Base-by-base conservation (phyloP, 2,329 filamentous ascomycete genomes). In the Setomelanomma holmii region DNA sequence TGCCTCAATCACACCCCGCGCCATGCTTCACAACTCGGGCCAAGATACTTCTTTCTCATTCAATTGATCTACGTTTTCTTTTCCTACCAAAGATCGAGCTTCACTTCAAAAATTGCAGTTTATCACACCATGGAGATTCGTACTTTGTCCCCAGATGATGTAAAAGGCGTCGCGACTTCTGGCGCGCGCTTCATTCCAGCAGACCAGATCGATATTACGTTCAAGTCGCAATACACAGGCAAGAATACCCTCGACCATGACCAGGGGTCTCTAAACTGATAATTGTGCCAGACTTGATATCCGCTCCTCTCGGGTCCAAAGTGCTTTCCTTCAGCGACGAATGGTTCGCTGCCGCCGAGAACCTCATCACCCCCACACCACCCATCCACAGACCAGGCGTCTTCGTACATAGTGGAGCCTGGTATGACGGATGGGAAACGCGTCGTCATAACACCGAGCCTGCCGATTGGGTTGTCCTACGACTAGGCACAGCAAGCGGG, bases 381-480 rank as follows among this genome's bases (percentile, higher is more conserved):
- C 81, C 84, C 3, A 75, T 86, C 59, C 81, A 80, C 58, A 82
- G 80, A 51, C 80, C 82, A 0, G 84, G 84, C 44, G 78, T 84
- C 63, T 86, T 85, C 72, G 78, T 82, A 35, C 81, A 84, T 67
- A 79, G 83, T 4, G 84, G 84, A 51, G 84, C 83, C 41, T 87
- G 84, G 84, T 87, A 86, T 66, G 84, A 87, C 66, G 84, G 84
- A 16, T 87, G 84, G 84, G 84, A 87, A 59, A 86, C 84, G 4
- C 77, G 84, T 5, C 77, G 84, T 21, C 84, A 87, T 73, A 87
- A 87, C 65, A 71, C 78, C 0, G 77, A 79, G 34, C 77, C 80
- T 10, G 84, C 79, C 56, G 84, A 87, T 71, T 87, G 82, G 82
- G 84, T 83, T 1, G 79, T 86, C 5, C 78, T 86, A 52, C 77